Evolutionary conservation across 345 rosid genomes (phyloP), one percentile per base, ranked within the genome.

Genomic region (Conringia planisiliqua): DNA sequence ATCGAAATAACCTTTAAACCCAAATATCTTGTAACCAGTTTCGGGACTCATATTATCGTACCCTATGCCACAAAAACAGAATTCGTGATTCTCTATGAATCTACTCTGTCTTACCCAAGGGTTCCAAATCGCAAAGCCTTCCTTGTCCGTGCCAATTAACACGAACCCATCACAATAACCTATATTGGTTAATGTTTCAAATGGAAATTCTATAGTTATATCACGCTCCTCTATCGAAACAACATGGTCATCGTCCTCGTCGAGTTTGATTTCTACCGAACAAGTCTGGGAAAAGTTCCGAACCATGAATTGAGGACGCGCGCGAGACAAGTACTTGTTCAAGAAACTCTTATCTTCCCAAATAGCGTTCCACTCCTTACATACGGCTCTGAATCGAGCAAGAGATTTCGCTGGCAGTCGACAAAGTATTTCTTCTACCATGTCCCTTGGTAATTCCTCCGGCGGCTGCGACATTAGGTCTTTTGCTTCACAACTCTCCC

Each of bases 361-460:
- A 32, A 70, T n/a, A 20, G 38, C 6, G 26, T 59, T 46, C 74
- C 74, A 70, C 10, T 3, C 12, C 48, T 70, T 59, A 32, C 66
- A 59, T 3, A 70, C 38, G 7, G 8, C 18, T 47, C 26, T 59
- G 66, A 59, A 46, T 35, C 47, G 56, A 46, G 44, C 10, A 17
- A 59, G 66, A 59, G 66, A 32, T 10, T 29, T 24, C 14, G 42
- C 33, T 33, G 58, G 26, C 36, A 70, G 13, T 1, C 46, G 66
- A 13, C 33, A 20, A 40, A 70, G 47, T 20, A 70, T 57, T 0
- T 70, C 67, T 59, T 14, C 67, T 10, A 30, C 47, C 36, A 70
- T 30, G 20, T 70, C 67, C 22, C n/a, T n/a, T n/a, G n/a, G n/a
- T n/a, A n/a, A n/a, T n/a, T n/a, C n/a, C n/a, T n/a, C n/a, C n/a